A percentile compares a stretch with the other conserved stretches of the same genome.
Conservation (phyloP, 257 asterid species). For the Jasminum sambac region DNA sequence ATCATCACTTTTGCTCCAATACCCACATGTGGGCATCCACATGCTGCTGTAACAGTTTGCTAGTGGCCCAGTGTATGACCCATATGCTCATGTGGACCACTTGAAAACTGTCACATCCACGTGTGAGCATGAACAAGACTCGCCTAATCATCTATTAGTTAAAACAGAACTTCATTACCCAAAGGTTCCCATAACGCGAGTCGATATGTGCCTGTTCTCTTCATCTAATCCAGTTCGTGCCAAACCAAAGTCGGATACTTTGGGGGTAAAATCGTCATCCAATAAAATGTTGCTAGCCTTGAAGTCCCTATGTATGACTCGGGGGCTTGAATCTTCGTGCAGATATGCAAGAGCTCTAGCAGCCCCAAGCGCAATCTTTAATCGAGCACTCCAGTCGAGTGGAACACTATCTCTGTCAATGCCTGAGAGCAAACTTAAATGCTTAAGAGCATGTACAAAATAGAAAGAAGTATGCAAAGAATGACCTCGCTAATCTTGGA, state of each 20-base stretch:
- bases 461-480: background rate
- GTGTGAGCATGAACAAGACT: background rate
- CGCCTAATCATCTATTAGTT: background rate
- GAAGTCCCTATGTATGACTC: slow-evolving; percentile 92
- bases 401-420: slow-evolving; percentile 69
- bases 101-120: background rate
- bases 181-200: slow-evolving; percentile 98
- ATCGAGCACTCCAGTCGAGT: slow-evolving; percentile 81
- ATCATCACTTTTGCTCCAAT: too few relatives aligned
- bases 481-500: too few relatives aligned
- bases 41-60: too few relatives aligned
- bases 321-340: slow-evolving; percentile 97
- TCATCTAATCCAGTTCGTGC: slow-evolving; percentile 87
- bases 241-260: slow-evolving; percentile 92
- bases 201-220: slow-evolving; percentile 75
- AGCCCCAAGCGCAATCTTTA: slow-evolving; percentile 94
- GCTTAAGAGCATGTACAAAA: background rate
- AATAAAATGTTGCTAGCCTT: slow-evolving; percentile 91
- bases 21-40: too few relatives aligned
- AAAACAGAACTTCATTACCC: slow-evolving; percentile 52
- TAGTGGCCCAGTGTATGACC: too few relatives aligned
- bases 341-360: slow-evolving; percentile 93
- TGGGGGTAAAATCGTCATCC: slow-evolving; percentile 80
- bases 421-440: slow-evolving; percentile 45
- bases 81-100: too few relatives aligned